These are phyloP conservation scores for Patellifolia procumbens DNA, from an alignment of 179 eudicot species.

Conservation along the genomic window DNA sequence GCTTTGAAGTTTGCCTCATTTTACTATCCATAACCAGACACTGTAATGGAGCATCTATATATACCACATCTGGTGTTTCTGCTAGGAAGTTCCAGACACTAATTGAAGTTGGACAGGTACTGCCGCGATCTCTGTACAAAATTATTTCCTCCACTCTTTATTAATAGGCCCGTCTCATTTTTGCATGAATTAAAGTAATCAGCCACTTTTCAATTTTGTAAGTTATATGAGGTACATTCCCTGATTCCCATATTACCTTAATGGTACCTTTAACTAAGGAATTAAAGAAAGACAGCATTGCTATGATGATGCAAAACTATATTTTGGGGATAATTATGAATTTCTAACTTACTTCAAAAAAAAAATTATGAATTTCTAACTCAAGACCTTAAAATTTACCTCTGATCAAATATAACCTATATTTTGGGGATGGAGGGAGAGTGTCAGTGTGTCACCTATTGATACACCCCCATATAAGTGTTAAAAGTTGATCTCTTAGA, in stretches of 20 bases:
- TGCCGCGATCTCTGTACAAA: background rate
- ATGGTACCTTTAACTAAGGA: background rate
- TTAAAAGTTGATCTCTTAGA: no score
- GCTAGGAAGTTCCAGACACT: slow-evolving; percentile 81
- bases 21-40: slow-evolving; percentile 44
- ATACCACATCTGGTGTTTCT: slow-evolving; percentile 73
- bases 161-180: background rate
- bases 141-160: background rate
- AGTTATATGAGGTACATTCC: background rate
- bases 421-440: no score
- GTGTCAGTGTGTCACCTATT: no score
- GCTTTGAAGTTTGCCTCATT: slow-evolving; percentile 5
- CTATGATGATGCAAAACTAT: no score
- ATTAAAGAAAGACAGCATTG: background rate
- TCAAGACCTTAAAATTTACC: no score
- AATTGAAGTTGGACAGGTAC: slow-evolving; percentile 88
- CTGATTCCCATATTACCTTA: no score
- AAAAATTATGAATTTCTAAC: no score
- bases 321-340: no score
- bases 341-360: no score
- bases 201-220: background rate
- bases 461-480: no score
- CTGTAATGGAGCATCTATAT: slow-evolving; percentile 85
- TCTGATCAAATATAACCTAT: background rate
- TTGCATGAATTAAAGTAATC: background rate